Conservation (phyloP, 306 rosid species). For the Acacia acuminata region DNA sequence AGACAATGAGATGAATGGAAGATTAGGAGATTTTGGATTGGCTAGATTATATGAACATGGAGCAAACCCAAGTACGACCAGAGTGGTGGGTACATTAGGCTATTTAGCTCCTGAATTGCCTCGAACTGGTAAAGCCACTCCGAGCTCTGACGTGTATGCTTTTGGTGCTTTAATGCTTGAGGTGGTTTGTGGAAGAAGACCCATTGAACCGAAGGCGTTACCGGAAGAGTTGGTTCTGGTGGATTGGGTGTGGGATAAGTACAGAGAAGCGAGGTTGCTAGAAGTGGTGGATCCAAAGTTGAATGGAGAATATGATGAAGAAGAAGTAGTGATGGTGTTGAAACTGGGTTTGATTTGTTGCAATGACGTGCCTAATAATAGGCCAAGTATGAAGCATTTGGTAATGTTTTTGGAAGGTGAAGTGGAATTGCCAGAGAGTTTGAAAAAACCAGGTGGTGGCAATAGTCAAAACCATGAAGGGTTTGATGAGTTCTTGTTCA, state of each 20-base stretch:
- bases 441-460: conserved; percentile 34
- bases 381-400: conserved; percentile 71
- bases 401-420: conserved; percentile 67
- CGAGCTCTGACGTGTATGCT: conserved; percentile 67
- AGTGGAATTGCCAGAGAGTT: conserved; percentile 40
- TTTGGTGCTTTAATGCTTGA: conserved; percentile 84
- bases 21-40: conserved; percentile 73
- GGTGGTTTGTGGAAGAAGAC: conserved; percentile 67
- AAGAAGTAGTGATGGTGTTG: conserved; percentile 51
- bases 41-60: conserved; percentile 81
- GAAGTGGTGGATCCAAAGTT: conserved; percentile 59
- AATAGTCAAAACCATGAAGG: conserved; percentile 37
- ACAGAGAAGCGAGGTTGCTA: conserved; percentile 42
- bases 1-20: conserved; percentile 69
- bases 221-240: conserved; percentile 62
- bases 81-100: conserved; percentile 78
- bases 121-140: conserved; percentile 69
- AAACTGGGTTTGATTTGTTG: conserved; percentile 79
- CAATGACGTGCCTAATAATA: conserved; percentile 29
- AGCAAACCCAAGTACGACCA: conserved; percentile 63
- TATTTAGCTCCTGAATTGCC: conserved; percentile 84
- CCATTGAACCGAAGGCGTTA: conserved; percentile 54
- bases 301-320: conserved; percentile 41
- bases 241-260: conserved; percentile 77
- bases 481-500: conserved; percentile 52